A percentile compares a stretch with the other conserved stretches of the same genome.
Evolutionary conservation across 352 stramenopile genomes (phyloP).

Genomic region (Blastocystis sp.): DNA sequence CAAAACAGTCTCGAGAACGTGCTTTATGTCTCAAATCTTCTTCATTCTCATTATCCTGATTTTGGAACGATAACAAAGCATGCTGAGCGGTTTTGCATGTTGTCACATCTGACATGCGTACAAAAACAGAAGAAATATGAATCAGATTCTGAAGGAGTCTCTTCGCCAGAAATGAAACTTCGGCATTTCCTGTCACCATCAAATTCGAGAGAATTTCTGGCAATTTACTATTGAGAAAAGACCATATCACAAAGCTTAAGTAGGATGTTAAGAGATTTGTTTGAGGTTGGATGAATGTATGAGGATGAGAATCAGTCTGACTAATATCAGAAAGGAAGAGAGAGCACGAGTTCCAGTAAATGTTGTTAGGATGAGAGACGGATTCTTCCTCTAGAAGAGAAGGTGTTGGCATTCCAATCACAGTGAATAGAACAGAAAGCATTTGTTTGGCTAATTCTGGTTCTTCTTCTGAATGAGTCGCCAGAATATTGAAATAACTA

Average conservation of each 20-base stretch:
- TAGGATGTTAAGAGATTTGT: conserved; percentile 53
- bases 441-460: conserved; percentile 43
- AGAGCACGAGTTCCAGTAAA: conserved; percentile 51
- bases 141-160: conserved; percentile 36
- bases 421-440: conserved; percentile 34
- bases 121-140: conserved; percentile 45
- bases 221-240: conserved; percentile 63
- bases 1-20: neutral
- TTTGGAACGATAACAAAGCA: conserved; percentile 15
- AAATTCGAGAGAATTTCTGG: conserved; percentile 59
- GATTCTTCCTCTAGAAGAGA: neutral
- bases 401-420: conserved; percentile 40
- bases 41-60: neutral
- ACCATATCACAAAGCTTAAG: conserved; percentile 17
- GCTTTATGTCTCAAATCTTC: conserved; percentile 36
- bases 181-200: conserved; percentile 10
- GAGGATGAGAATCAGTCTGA: neutral
- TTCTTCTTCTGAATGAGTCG: conserved; percentile 34
- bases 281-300: neutral
- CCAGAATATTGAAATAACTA: conserved; percentile 52
- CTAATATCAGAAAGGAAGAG: conserved; percentile 34
- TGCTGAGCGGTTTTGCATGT: conserved; percentile 18
- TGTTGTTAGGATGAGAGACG: neutral
- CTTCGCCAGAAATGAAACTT: conserved; percentile 56
- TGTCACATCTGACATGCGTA: conserved; percentile 3